Conservation (phyloP, 75 land plant species). For the Ceratopteris richardii region DNA sequence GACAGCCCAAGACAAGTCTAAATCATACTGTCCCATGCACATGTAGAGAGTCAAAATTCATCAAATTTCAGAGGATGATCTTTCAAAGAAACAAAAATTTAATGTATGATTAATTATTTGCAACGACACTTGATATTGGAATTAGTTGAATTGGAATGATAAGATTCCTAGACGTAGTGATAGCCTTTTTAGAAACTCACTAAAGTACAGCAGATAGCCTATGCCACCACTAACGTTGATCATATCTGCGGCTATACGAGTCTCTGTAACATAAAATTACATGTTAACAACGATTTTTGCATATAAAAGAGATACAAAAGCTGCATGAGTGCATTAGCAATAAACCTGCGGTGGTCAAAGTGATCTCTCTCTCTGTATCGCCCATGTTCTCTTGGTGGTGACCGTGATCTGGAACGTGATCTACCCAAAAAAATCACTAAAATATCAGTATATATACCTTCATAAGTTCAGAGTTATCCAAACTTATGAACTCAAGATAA, state of each 20-base stretch:
- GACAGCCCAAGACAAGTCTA: background rate
- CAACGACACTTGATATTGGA: no score
- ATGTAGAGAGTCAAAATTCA: background rate
- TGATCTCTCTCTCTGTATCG: slow-evolving; percentile 30
- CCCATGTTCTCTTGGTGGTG: slow-evolving; percentile 7
- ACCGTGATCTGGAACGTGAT: slow-evolving; percentile 56
- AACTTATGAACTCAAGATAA: no score
- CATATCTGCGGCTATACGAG: background rate
- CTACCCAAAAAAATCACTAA: slow-evolving; percentile 5
- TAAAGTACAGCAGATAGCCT: background rate
- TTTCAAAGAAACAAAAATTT: background rate
- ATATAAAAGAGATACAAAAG: background rate
- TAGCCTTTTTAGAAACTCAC: background rate
- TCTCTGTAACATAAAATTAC: background rate
- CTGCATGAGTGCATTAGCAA: no score
- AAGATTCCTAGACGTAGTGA: background rate
- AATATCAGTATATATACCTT: no score
- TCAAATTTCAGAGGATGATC: background rate
- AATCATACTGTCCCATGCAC: background rate
- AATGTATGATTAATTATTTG: background rate
- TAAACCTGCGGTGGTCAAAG: slow-evolving; percentile 44
- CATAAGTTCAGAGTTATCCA: no score
- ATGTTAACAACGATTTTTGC: background rate
- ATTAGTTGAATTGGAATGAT: background rate
- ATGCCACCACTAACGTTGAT: background rate